Conservation (phyloP, 352 stramenopile species). For the Peronospora tabacina region DNA sequence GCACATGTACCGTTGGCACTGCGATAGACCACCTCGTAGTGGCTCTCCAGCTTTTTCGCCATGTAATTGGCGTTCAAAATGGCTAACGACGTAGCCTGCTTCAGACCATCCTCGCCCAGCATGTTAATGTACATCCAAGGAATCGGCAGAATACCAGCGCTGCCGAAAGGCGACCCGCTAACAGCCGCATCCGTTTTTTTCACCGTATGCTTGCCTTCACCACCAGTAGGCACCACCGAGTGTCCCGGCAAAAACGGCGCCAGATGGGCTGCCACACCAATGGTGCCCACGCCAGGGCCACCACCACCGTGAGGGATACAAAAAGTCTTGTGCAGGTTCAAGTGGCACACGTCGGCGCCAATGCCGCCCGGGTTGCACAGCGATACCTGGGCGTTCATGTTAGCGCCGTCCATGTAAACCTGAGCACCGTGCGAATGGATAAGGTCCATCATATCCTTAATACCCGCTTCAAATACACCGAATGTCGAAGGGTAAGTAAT, state of each 20-base stretch:
- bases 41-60: conserved; percentile 88
- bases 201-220: conserved; percentile 68
- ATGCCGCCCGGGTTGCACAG: conserved; percentile 95
- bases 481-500: conserved; percentile 99
- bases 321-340: conserved; percentile 99
- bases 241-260: conserved; percentile 96
- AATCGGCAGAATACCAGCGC: conserved; percentile 97
- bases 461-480: conserved; percentile 97
- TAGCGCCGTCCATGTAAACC: conserved; percentile 99
- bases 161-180: conserved; percentile 94
- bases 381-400: conserved; percentile 99
- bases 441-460: conserved; percentile 94
- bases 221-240: conserved; percentile 68
- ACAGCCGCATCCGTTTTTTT: conserved; percentile 81
- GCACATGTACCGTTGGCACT: conserved; percentile 96
- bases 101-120: conserved; percentile 93
- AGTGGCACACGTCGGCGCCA: conserved; percentile 96
- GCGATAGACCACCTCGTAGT: conserved; percentile 95
- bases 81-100: conserved; percentile 88
- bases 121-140: conserved; percentile 99
- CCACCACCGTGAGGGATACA: conserved; percentile 98
- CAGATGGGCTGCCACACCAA: conserved; percentile 91
- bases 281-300: conserved; percentile 89
- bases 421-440: conserved; percentile 96
- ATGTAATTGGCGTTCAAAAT: conserved; percentile 99